phyloP scores from a whole-genome alignment of 2,329 filamentous ascomycete genomes.

The Fusarium pininemorale region DNA sequence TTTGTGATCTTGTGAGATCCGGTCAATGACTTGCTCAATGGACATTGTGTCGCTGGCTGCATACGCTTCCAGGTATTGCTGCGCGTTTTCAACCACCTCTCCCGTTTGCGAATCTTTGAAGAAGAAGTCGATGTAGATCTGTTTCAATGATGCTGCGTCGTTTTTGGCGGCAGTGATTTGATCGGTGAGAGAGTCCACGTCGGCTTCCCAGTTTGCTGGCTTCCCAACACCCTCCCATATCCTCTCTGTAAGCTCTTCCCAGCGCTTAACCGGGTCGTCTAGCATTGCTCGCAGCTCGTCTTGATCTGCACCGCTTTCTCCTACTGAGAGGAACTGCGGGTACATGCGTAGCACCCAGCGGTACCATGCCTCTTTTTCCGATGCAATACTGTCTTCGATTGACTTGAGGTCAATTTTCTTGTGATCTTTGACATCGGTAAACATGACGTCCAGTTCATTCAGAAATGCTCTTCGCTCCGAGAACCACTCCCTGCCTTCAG shows the following conservation, averaged over 20 bases:
- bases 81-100: constrained; percentile 44
- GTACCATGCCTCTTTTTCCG: constrained; percentile 65
- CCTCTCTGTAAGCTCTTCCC: constrained; percentile 49
- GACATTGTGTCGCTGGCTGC: constrained; percentile 38
- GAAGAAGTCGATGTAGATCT: constrained; percentile 54
- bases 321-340: constrained; percentile 50
- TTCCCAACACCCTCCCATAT: constrained; percentile 51
- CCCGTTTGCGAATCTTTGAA: constrained; percentile 52
- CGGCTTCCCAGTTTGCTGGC: constrained; percentile 44
- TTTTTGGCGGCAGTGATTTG: constrained; percentile 46
- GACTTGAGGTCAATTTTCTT: constrained; percentile 53
- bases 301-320: constrained; percentile 42
- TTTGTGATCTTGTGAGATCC: constrained; percentile 46
- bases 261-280: constrained; percentile 50
- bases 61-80: constrained; percentile 54
- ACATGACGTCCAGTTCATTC: constrained; percentile 58
- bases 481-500: constrained; percentile 60
- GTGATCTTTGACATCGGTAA: constrained; percentile 57
- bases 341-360: constrained; percentile 54
- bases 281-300: constrained; percentile 49
- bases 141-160: constrained; percentile 46
- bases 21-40: constrained; percentile 49
- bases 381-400: constrained; percentile 60
- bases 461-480: constrained; percentile 58
- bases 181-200: constrained; percentile 48